Conservation (phyloP, 176 grass and related monocot genomes). For the Triticum aestivum region IWGSC_CS_RefSeq_v2.1 NC_057805.1:475320613-475321112, state of each 20-base stretch:
- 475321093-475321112: slow-evolving; percentile 41
- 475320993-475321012: background rate
- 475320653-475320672: background rate
- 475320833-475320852: slow-evolving; percentile 26
- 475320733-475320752: slow-evolving; percentile 24
- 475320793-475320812: background rate
- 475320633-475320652: background rate
- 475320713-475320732: background rate
- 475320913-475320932: background rate
- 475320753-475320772: background rate
- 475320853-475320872: background rate
- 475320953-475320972: slow-evolving; percentile 43
- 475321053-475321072: slow-evolving; percentile 4
- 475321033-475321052: slow-evolving; percentile 78
- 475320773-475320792: slow-evolving; percentile 39
- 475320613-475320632: background rate
- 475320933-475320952: background rate
- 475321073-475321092: slow-evolving; percentile 5
- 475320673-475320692: background rate
- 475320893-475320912: slow-evolving; percentile 34
- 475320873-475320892: slow-evolving; percentile 70
- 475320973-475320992: background rate
- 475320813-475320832: slow-evolving; percentile 38
- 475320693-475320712: background rate
- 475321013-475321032: slow-evolving; percentile 39